These are phyloP conservation scores for Venturia effusa DNA, from an alignment of 2,329 filamentous ascomycete species.

Conservation along the genomic window DNA sequence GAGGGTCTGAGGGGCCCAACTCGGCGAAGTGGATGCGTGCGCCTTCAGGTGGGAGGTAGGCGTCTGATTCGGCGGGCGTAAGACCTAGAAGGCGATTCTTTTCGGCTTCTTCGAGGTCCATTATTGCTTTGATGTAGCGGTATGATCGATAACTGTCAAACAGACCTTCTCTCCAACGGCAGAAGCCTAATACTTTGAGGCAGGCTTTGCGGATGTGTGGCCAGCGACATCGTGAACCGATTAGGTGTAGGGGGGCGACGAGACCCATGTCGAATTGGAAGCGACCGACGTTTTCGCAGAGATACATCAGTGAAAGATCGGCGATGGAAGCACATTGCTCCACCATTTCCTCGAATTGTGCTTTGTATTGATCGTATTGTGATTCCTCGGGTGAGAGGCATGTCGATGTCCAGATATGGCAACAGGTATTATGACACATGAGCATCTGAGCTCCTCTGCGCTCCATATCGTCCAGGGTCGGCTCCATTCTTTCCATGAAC, in stretches of 20 bases:
- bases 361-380: constrained; percentile 8
- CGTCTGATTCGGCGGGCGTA: background rate
- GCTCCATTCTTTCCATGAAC: background rate
- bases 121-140: constrained; percentile 1
- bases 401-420: constrained; percentile 3
- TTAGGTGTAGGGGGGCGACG: constrained; percentile 1
- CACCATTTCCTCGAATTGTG: constrained; percentile 8
- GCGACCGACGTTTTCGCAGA: constrained; percentile 1
- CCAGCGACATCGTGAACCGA: constrained; percentile 5
- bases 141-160: constrained; percentile 9
- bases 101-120: constrained; percentile 6
- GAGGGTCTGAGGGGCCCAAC: background rate
- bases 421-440: background rate
- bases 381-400: constrained; percentile 7
- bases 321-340: background rate
- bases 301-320: constrained; percentile 1
- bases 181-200: background rate
- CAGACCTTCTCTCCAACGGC: constrained; percentile 8
- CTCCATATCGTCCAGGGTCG: background rate
- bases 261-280: constrained; percentile 9
- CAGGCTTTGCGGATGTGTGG: background rate
- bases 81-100: constrained; percentile 3
- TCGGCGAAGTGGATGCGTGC: constrained; percentile 8
- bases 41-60: constrained; percentile 6
- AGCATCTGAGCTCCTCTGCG: background rate